These are phyloP conservation scores for Aeschynomene evenia DNA, from an alignment of 306 rosid genomes.

Conservation along the genomic window DNA sequence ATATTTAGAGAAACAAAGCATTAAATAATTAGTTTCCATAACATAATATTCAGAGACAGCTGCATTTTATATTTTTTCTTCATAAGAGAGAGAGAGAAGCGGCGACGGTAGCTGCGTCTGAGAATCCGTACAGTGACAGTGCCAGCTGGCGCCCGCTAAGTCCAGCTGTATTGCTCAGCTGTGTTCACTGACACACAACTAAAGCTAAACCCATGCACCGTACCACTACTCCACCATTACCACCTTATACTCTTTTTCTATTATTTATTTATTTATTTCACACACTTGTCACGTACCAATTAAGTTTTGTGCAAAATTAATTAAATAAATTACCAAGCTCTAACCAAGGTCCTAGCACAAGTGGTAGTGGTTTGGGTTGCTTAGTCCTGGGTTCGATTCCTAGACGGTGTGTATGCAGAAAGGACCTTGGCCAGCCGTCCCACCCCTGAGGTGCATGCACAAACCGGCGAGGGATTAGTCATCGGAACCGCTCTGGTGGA, in stretches of 20 bases:
- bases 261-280: too few relatives aligned
- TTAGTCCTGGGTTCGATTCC: too few relatives aligned
- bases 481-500: too few relatives aligned
- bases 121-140: constrained; percentile 38
- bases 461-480: too few relatives aligned
- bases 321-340: too few relatives aligned
- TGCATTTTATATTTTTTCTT: neutral
- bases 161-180: constrained; percentile 46
- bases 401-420: too few relatives aligned
- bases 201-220: constrained; percentile 6
- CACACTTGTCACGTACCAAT: too few relatives aligned
- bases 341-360: too few relatives aligned
- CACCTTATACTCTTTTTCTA: neutral
- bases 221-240: neutral
- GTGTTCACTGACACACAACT: constrained; percentile 17
- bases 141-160: constrained; percentile 61
- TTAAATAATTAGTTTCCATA: neutral
- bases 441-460: too few relatives aligned
- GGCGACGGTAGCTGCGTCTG: constrained; percentile 31
- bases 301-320: too few relatives aligned
- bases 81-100: neutral
- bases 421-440: too few relatives aligned
- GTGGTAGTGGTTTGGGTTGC: too few relatives aligned
- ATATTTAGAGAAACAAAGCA: neutral
- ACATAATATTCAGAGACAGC: constrained; percentile 15